Base-by-base conservation (phyloP, 495 filamentous ascomycete genomes). In the Annulohypoxylon bovei region DNA sequence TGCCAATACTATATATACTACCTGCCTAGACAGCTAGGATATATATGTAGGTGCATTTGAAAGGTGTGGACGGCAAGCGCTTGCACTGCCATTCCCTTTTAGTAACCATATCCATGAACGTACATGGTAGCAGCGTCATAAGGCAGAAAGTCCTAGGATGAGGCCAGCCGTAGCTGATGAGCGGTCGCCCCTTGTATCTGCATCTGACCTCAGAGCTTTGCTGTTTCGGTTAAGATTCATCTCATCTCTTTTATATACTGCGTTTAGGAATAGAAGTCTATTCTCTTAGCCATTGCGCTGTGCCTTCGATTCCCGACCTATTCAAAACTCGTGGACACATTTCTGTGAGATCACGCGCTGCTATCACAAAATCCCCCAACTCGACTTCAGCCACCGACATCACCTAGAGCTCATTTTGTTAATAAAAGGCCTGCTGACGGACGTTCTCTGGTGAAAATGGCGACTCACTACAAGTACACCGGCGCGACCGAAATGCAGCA, bases 401-500 rank as follows among this genome's bases (percentile, higher is more conserved):
- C 35, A 32, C 11, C 14, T 18, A 44, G 7, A n/a, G 27, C 6
- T 9, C 22, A 18, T 18, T 28, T 18, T n/a, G 9, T 30, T 25
- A 27, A 57, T 66, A 65, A 67, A 58, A n/a, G 4, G n/a, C 23
- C 32, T 20, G 25, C n/a, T 20, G 35, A 22, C 22, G 33, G 32
- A 5, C 53, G 11, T 27, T 23, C n/a, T 12, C 23, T 52, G 11
- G n/a, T 47, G 47, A 65, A 73, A 40, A 75, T 75, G 75, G 55
- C 62, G 44, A 23, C 44, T 23, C 44, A 23, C 12, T 68, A 68
- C 35, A 62, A 50, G 54, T 40, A 68, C 42, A 70, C 70, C 16
- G 58, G 56, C 14, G 68, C 75, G 3, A 23, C 52, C 54, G 72
- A 78, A 37, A 78, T 80, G 77, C 77, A 85, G 67, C 35, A 75